Conservation (phyloP, 2,329 filamentous ascomycete genomes). For the Akanthomyces dipterigenus region DNA sequence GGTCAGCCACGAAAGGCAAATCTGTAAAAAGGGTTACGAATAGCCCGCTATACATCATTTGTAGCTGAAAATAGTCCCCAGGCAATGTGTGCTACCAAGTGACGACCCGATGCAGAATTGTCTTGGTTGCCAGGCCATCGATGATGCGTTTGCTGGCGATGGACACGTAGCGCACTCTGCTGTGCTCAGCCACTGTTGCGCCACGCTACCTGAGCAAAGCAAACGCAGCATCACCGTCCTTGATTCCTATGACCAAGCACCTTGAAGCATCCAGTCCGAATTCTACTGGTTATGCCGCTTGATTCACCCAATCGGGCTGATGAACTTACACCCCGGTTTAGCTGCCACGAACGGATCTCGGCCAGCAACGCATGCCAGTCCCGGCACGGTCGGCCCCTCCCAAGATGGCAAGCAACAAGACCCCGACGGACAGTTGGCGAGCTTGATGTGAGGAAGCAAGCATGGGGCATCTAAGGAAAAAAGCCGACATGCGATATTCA, state of each 20-base stretch:
- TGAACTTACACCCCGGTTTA: background rate
- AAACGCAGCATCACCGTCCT: background rate
- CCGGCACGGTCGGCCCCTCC: background rate
- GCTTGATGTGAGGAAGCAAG: background rate
- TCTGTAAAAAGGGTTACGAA: background rate
- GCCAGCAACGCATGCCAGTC: background rate
- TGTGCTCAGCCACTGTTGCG: background rate
- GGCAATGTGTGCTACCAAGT: background rate
- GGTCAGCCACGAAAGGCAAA: too few species aligned
- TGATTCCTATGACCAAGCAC: background rate
- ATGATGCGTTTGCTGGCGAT: background rate
- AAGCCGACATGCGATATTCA: background rate
- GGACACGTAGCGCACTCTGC: background rate
- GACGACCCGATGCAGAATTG: background rate
- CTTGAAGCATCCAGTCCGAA: background rate
- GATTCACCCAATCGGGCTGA: background rate
- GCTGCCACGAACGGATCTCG: background rate
- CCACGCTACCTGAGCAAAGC: background rate
- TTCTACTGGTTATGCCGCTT: background rate
- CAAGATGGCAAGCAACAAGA: background rate
- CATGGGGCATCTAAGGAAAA: background rate
- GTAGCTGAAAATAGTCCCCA: too few species aligned
- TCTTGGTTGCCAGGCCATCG: background rate
- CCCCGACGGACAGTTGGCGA: background rate
- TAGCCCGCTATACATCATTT: too few species aligned